These are phyloP conservation scores for Adansonia madagascariensis DNA, from an alignment of 441 rosid genomes.

Conservation along the genomic window DNA sequence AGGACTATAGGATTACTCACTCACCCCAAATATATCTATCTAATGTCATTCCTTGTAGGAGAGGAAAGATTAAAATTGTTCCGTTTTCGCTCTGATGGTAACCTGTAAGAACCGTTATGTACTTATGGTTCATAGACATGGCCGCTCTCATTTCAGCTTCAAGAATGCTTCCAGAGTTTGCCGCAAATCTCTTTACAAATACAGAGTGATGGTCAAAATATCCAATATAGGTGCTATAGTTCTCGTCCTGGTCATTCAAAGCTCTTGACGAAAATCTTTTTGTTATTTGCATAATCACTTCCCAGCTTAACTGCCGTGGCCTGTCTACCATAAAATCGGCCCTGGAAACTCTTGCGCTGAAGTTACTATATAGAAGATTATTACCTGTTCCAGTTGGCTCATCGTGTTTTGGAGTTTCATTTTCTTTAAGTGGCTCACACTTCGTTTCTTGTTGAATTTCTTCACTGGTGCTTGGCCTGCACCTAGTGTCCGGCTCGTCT, in stretches of 20 bases:
- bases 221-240: constrained; percentile 30
- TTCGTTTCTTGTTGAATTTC: constrained; percentile 3
- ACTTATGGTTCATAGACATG: constrained; percentile 35
- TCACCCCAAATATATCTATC: constrained; percentile 33
- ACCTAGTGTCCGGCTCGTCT: background rate
- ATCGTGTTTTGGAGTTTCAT: background rate
- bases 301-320: constrained; percentile 44
- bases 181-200: constrained; percentile 31
- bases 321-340: constrained; percentile 2
- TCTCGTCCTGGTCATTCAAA: constrained; percentile 12
- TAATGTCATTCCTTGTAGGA: constrained; percentile 25
- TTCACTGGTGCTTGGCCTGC: background rate
- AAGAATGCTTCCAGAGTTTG: constrained; percentile 27
- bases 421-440: background rate
- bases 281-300: constrained; percentile 36
- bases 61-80: constrained; percentile 35
- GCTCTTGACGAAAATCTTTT: constrained; percentile 29
- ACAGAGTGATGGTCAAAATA: constrained; percentile 30
- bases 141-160: constrained; percentile 48
- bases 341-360: background rate
- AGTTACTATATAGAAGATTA: background rate
- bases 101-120: constrained; percentile 33
- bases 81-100: constrained; percentile 38
- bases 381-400: background rate
- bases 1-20: constrained; percentile 7